Evolutionary conservation across 2,329 filamentous ascomycete genomes (phyloP).

Genomic region (Fusarium camptoceras): DNA sequence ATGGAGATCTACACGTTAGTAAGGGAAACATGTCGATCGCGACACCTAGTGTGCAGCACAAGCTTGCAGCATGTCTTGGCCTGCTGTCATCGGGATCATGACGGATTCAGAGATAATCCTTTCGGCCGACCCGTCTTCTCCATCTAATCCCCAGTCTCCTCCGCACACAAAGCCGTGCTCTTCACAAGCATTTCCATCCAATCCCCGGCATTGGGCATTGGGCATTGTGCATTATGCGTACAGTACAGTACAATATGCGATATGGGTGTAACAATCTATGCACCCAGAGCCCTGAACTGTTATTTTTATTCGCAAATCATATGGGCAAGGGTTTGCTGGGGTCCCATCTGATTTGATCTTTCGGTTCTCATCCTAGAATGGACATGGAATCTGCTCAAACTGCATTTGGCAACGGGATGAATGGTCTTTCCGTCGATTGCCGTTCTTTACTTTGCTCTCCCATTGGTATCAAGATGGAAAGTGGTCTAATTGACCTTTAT

Average conservation of each 20-base stretch:
- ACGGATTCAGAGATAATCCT: slow-evolving; percentile 31
- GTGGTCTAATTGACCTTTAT: slow-evolving; percentile 19
- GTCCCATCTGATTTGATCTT: neutral
- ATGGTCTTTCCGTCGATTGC: neutral
- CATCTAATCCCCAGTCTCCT: slow-evolving; percentile 37
- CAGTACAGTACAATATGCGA: neutral
- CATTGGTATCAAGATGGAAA: slow-evolving; percentile 7
- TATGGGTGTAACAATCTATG: neutral
- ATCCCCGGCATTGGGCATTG: slow-evolving; percentile 30
- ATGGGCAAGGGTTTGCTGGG: slow-evolving; percentile 10
- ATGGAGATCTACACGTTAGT: slow-evolving; percentile 20
- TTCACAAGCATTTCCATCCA: slow-evolving; percentile 40
- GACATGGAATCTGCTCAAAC: neutral
- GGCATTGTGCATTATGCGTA: too few species aligned
- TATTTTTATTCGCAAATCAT: neutral
- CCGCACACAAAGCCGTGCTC: slow-evolving; percentile 27
- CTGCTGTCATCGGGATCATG: slow-evolving; percentile 26
- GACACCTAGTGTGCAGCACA: slow-evolving; percentile 17
- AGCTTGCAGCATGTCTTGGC: slow-evolving; percentile 10
- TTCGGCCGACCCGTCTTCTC: slow-evolving; percentile 37
- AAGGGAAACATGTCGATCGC: slow-evolving; percentile 14
- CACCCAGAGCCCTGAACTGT: slow-evolving; percentile 5
- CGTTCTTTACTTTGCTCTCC: slow-evolving; percentile 9
- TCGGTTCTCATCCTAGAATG: neutral
- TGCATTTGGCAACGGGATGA: neutral